These are phyloP conservation scores for Coniochaeta sp. DNA, from an alignment of 2,329 filamentous ascomycete species.

Conservation along the genomic window DNA sequence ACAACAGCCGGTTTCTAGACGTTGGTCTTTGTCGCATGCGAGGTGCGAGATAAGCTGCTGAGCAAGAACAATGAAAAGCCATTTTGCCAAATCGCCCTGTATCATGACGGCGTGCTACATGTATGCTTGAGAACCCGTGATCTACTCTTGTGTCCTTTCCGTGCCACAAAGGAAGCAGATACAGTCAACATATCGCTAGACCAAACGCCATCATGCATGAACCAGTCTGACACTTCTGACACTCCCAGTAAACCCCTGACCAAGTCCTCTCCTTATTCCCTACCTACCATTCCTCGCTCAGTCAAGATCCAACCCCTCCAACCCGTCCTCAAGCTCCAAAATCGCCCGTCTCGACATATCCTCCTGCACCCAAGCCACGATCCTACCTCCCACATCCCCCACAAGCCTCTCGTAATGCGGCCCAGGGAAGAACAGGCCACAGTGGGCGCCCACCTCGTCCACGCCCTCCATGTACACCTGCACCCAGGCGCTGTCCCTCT, in stretches of 20 bases:
- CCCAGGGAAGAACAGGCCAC: constrained; percentile 68
- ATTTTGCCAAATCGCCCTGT: background rate
- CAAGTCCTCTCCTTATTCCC: background rate
- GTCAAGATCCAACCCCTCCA: background rate
- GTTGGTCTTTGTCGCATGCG: background rate
- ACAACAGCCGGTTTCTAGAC: background rate
- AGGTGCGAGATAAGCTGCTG: background rate
- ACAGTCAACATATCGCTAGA: no score
- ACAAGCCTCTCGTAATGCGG: constrained; percentile 70
- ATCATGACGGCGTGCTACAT: no score
- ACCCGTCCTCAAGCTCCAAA: constrained; percentile 17
- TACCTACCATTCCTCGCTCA: background rate
- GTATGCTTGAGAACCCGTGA: no score
- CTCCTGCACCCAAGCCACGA: constrained; percentile 64
- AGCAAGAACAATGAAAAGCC: constrained; percentile 1
- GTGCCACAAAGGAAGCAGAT: no score
- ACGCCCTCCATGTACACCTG: constrained; percentile 74
- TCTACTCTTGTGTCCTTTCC: no score
- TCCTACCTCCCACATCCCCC: constrained; percentile 61
- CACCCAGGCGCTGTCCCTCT: constrained; percentile 66
- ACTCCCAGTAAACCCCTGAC: no score
- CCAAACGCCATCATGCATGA: no score
- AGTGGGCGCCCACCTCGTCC: constrained; percentile 82
- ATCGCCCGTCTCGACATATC: constrained; percentile 41
- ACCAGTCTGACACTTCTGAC: no score